Base-by-base conservation (phyloP, 139 green algal species). In the Gonium pectorale region DNA sequence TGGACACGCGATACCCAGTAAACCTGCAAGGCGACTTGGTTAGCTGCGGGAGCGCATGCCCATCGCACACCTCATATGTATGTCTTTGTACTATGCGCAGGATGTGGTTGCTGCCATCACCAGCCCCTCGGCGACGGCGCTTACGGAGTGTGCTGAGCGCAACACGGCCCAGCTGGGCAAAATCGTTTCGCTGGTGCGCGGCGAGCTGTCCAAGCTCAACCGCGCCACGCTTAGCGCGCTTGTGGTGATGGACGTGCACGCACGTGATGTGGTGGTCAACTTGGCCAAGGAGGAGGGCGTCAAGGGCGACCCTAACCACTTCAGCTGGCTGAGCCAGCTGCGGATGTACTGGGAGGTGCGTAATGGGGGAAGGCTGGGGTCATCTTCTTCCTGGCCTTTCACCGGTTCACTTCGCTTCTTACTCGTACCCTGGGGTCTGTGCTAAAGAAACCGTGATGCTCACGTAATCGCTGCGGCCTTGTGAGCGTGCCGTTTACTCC, bases 241-340 rank as follows among this genome's bases (percentile, higher is more conserved):
- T 80, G 93, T 97, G 63, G 93, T 96, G 40, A 96, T 96, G 92
- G 94, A 97, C 69, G 94, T 97, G 79, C 94, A 97, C 74, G 93
- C 92, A 29, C 89, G 94, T 22, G 94, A 97, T 83, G 90, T 94
- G 67, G 90, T 89, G 62, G 83, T 54, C 26, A 54, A 85, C 40
- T 86, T 94, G 63, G 91, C 90, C 54, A 84, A 73, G 17, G 63
- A 83, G 43, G 56, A 89, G 52, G 89, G 73, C 70, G 88, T 94
- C 35, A 84, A 90, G 87, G 85, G 86, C 38, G 60, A 91, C 73
- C 68, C 85, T 33, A 86, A 89, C 33, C 84, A 93, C 87, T 96
- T 96, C 87, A 89, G 86, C 67, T 96, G 94, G 94, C 89, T 94
- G 44, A 90, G 83, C 26, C 93, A 96, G 89, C 92, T 97, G 67